Conservation (phyloP, 1,284 basidiomycete species). For the Ganoderma sinense region DNA sequence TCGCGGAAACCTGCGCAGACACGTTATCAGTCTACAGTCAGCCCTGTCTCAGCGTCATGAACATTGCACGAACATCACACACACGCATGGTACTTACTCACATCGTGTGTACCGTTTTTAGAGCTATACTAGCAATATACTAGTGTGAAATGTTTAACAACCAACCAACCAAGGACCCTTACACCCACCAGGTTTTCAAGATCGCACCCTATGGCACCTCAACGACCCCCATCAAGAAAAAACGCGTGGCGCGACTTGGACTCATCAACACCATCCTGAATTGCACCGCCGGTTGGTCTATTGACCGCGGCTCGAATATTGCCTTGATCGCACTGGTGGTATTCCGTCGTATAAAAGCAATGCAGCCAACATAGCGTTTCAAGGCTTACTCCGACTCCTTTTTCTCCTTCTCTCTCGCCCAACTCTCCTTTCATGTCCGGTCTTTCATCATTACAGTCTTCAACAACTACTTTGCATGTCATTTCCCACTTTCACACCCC, state of each 20-base stretch:
- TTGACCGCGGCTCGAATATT: not conserved
- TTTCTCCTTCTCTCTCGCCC: not conserved
- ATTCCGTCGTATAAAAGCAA: not conserved
- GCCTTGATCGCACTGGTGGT: slow-evolving; percentile 24
- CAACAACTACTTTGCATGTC: slow-evolving; percentile 30
- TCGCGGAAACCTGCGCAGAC: too few species aligned
- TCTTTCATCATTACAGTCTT: slow-evolving; percentile 24
- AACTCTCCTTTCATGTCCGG: slow-evolving; percentile 20
- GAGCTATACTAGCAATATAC: not conserved
- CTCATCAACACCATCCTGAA: not conserved
- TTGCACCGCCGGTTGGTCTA: not conserved
- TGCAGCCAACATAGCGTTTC: not conserved
- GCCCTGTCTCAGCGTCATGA: too few species aligned
- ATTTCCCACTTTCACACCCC: slow-evolving; percentile 3
- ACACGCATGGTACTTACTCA: not conserved
- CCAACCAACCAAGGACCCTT: not conserved
- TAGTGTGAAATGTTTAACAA: not conserved
- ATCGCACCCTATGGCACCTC: too few species aligned
- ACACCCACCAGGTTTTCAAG: not conserved
- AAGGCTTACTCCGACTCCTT: not conserved
- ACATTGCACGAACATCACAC: too few species aligned
- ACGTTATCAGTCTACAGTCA: too few species aligned
- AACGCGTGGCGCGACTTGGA: not conserved
- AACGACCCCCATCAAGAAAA: not conserved
- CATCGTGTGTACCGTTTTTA: not conserved